phyloP scores from a whole-genome alignment of 371 early-diverging fungal genomes.

The Actinomucor elegans region DNA sequence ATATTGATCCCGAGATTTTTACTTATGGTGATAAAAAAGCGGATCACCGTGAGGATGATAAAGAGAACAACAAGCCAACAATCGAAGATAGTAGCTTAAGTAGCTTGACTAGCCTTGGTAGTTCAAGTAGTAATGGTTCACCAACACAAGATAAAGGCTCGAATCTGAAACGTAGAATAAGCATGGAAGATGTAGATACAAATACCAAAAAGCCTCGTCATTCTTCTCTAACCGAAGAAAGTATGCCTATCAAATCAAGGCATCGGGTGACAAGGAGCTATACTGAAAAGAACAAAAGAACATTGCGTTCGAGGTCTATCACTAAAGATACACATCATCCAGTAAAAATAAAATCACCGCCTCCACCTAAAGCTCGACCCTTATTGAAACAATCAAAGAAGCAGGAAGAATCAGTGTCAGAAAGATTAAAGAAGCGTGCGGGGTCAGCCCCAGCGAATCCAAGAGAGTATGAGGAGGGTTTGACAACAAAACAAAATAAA shows the following conservation, averaged over 20 bases:
- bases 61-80: too few relatives aligned
- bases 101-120: too few relatives aligned
- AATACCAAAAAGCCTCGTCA: too few relatives aligned
- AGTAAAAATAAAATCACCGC: not conserved
- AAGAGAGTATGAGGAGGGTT: too few relatives aligned
- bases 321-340: not conserved
- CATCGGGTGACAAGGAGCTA: constrained; percentile 1
- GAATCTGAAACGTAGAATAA: not conserved
- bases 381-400: not conserved
- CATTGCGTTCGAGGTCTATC: not conserved
- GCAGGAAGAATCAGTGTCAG: too few relatives aligned
- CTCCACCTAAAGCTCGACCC: not conserved
- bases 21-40: constrained; percentile 32
- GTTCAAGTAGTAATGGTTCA: not conserved
- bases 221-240: too few relatives aligned
- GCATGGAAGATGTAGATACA: too few relatives aligned
- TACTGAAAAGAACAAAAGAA: constrained; percentile 1
- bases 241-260: too few relatives aligned
- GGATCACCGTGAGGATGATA: not conserved
- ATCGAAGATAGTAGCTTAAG: constrained; percentile 1
- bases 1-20: constrained; percentile 56
- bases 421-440: too few relatives aligned
- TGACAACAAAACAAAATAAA: not conserved
- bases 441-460: too few relatives aligned
- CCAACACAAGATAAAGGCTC: not conserved